phyloP scores from a whole-genome alignment of 257 asterid species.

The Verbena officinalis region DNA sequence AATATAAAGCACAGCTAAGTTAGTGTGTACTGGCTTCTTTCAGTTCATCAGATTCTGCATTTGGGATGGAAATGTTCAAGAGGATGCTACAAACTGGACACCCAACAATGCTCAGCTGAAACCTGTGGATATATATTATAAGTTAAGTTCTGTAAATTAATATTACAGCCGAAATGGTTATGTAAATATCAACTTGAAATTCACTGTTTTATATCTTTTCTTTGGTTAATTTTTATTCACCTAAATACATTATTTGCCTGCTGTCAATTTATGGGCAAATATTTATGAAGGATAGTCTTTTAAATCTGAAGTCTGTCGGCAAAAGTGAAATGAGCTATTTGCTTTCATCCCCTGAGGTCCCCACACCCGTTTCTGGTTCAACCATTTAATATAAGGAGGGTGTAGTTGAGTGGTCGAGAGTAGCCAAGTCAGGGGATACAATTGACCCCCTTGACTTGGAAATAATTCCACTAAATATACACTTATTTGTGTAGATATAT shows the following conservation, averaged over 20 bases:
- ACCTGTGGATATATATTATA: constrained; percentile 40
- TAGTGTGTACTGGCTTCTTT: constrained; percentile 60
- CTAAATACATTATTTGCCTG: background rate
- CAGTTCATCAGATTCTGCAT: constrained; percentile 97
- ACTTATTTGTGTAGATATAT: too few species aligned
- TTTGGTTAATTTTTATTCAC: too few species aligned
- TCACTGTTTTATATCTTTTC: too few species aligned
- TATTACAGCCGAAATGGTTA: constrained; percentile 23
- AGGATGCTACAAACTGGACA: constrained; percentile 98
- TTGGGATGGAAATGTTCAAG: constrained; percentile 95
- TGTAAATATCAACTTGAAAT: constrained; percentile 34
- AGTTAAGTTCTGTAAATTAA: constrained; percentile 30
- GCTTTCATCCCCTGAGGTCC: too few species aligned
- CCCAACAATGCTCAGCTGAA: constrained; percentile 81
- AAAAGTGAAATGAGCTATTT: too few species aligned
- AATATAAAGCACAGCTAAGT: constrained; percentile 54
- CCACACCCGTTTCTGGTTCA: too few species aligned
- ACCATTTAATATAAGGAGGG: too few species aligned
- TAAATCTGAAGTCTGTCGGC: too few species aligned
- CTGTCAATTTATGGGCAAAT: background rate
- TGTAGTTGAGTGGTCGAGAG: too few species aligned
- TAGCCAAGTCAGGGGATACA: too few species aligned
- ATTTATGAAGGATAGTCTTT: background rate
- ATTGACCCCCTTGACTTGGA: too few species aligned
- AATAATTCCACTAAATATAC: too few species aligned